Evolutionary conservation across 2,329 filamentous ascomycete genomes (phyloP).

Genomic region (Cercospora zeina): DNA sequence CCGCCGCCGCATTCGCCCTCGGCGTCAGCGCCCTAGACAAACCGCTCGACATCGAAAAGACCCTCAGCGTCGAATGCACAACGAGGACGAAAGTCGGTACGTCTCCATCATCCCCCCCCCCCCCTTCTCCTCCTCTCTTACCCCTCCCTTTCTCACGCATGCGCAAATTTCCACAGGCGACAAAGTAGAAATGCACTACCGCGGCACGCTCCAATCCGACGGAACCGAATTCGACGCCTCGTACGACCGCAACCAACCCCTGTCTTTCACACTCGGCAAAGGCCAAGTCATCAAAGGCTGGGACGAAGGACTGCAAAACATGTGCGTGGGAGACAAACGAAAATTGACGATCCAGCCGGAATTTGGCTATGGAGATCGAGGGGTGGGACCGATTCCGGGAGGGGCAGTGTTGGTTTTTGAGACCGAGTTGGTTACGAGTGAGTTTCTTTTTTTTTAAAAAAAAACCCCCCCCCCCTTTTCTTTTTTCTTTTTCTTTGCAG

Average conservation of each 20-base stretch:
- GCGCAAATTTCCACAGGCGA: no score
- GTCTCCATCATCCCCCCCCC: background rate
- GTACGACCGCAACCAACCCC: constrained; percentile 73
- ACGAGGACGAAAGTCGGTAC: constrained; percentile 55
- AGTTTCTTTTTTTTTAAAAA: constrained; percentile 42
- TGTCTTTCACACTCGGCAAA: constrained; percentile 76
- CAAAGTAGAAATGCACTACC: constrained; percentile 82
- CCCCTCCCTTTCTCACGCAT: no score
- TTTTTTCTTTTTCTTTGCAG: no score
- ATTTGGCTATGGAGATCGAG: constrained; percentile 73
- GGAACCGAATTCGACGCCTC: constrained; percentile 56
- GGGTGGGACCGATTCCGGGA: constrained; percentile 81
- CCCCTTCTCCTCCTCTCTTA: background rate
- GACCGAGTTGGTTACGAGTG: constrained; percentile 76
- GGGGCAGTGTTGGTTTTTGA: constrained; percentile 85
- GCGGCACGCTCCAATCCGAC: constrained; percentile 70
- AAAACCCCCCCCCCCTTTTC: no score
- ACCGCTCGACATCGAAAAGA: constrained; percentile 74
- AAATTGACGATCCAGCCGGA: constrained; percentile 88
- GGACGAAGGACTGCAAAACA: constrained; percentile 87
- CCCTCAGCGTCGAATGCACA: constrained; percentile 68
- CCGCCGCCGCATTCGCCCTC: constrained; percentile 53
- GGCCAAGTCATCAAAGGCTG: constrained; percentile 95
- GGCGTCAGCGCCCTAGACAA: constrained; percentile 50
- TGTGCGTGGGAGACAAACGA: constrained; percentile 95